Evolutionary conservation across 1,284 basidiomycete species (phyloP), one percentile per base, ranked within the genome.

Genomic region (Polyporus tsugae): DNA sequence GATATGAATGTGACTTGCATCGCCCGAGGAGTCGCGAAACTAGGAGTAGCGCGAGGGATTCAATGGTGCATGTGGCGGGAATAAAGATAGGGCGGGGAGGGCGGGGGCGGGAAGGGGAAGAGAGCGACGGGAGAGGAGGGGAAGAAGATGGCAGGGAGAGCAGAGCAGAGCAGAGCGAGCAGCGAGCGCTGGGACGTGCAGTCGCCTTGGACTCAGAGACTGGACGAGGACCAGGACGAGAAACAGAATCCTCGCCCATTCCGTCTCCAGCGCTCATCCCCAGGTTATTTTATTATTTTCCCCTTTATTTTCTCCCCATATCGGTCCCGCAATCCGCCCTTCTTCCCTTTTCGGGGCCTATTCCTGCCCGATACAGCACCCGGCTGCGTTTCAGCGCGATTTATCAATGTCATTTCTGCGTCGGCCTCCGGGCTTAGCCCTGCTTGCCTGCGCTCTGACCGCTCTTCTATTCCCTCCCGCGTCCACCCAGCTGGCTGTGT

Each of bases 1-100:
- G 87, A 84, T 84, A 88, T 84, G 82, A 77, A 81, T 85, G 86
- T 83, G 83, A 82, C 84, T 84, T 80, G 80, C 80, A 81, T 81
- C 76, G 80, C 79, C 79, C 77, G 76, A 74, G 69, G 77, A 71
- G 76, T 38, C 52, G 75, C 73, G 69, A 69, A 73, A 25, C 22
- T 73, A 70, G 72, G 64, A 70, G 68, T 68, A 76, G 77, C 75
- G 80, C 73, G 74, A 75, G 70, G 76, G 71, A 73, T 63, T 68
- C 72, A 75, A 73, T 57, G 66, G 70, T 64, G 71, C 67, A 70
- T 71, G 68, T 64, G 68, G 69, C 73, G 68, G 71, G 72, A 75
- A 72, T 67, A 74, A 76, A 70, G 71, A 70, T 70, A 70, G 72
- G 39, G 65, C 52, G 67, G 38, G 46, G 61, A 61, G 46, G 53